Conservation (phyloP, 2,329 filamentous ascomycete genomes). For the Stenocarpella maydis region DNA sequence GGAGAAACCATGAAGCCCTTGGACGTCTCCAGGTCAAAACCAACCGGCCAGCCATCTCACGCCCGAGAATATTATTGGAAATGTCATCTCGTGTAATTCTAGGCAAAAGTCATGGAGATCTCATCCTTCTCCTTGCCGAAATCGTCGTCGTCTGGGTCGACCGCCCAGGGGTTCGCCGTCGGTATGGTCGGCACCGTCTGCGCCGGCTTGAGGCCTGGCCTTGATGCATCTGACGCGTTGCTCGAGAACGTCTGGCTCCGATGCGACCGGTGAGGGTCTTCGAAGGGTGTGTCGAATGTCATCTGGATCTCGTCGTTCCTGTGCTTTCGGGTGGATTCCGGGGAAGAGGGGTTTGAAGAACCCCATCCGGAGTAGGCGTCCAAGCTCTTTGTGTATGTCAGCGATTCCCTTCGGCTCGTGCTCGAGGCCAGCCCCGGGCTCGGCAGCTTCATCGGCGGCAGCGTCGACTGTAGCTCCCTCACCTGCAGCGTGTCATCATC, state of each 20-base stretch:
- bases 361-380: slow-evolving; percentile 42
- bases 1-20: neutral
- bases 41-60: neutral
- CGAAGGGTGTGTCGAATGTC: slow-evolving; percentile 75
- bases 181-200: slow-evolving; percentile 60
- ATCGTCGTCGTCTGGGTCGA: slow-evolving; percentile 69
- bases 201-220: slow-evolving; percentile 53
- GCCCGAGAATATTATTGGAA: neutral
- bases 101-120: slow-evolving; percentile 83
- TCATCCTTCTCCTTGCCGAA: slow-evolving; percentile 79
- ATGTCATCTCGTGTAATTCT: neutral
- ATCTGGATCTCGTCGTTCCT: slow-evolving; percentile 67
- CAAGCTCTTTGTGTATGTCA: slow-evolving; percentile 58
- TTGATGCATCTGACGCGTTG: slow-evolving; percentile 37
- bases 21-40: slow-evolving; percentile 3
- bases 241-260: slow-evolving; percentile 35
- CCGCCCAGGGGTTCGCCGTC: slow-evolving; percentile 74
- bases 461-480: slow-evolving; percentile 84
- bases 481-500: slow-evolving; percentile 63
- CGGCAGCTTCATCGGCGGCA: slow-evolving; percentile 85
- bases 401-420: slow-evolving; percentile 43
- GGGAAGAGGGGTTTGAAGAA: slow-evolving; percentile 14
- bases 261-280: slow-evolving; percentile 38
- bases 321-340: slow-evolving; percentile 28
- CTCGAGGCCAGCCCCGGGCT: slow-evolving; percentile 45